Conservation (phyloP, 1,139 yeast genomes). For the Candida albicans region DNA sequence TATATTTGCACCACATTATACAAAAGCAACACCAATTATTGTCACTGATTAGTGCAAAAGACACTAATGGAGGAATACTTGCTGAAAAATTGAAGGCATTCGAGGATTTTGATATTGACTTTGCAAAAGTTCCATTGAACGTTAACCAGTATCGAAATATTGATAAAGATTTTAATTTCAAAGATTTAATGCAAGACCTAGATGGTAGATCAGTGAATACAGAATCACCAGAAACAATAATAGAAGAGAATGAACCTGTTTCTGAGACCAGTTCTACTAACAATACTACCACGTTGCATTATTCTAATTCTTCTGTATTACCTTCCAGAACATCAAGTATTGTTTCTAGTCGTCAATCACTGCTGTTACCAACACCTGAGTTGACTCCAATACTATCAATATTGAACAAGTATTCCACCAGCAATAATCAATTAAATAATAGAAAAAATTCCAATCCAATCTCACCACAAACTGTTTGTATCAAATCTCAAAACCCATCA, state of each 20-base stretch:
- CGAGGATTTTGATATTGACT: conserved; percentile 39
- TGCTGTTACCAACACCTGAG: conserved; percentile 44
- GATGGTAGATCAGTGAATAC: background rate
- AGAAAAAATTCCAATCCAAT: conserved; percentile 14
- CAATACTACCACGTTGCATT: background rate
- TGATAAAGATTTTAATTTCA: conserved; percentile 55
- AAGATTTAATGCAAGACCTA: conserved; percentile 23
- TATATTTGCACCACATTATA: conserved; percentile 63
- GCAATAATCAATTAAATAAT: conserved; percentile 4
- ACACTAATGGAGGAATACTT: background rate
- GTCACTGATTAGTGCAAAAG: background rate
- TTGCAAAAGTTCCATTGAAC: conserved; percentile 53
- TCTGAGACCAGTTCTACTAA: background rate
- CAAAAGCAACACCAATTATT: conserved; percentile 45
- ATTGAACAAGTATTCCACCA: conserved; percentile 24
- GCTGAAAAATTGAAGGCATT: conserved; percentile 1
- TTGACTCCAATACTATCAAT: conserved; percentile 37
- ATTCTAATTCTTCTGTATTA: background rate
- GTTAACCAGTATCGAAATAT: conserved; percentile 60
- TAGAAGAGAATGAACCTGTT: conserved; percentile 7
- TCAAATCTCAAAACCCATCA: conserved; percentile 23
- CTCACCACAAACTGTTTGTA: conserved; percentile 15
- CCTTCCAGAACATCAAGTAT: conserved; percentile 10
- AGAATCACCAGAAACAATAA: background rate
- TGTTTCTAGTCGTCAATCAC: conserved; percentile 16